Percentiles rank a stretch among this genome's conserved stretches.
Evolutionary conservation across 805 yeast genomes (phyloP).

Genomic region (Ogataea pilisensis): DNA sequence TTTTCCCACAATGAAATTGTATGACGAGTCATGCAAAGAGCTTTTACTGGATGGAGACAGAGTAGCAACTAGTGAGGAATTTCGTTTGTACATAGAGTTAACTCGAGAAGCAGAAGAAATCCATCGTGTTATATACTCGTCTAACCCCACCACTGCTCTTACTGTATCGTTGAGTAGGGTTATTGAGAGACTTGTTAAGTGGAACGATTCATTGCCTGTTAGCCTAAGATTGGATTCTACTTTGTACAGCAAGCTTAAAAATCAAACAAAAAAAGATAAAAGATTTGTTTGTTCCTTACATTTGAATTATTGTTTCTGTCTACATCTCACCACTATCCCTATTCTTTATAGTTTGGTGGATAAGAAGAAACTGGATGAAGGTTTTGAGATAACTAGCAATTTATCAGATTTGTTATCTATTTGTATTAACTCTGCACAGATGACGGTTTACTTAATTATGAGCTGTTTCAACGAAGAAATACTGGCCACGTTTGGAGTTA

Average conservation of each 20-base stretch:
- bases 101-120: slow-evolving; percentile 23
- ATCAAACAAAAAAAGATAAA: slow-evolving; percentile 13
- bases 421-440: slow-evolving; percentile 26
- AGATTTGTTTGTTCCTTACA: slow-evolving; percentile 24
- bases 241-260: too few species aligned
- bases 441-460: slow-evolving; percentile 16
- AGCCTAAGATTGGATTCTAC: slow-evolving; percentile 10
- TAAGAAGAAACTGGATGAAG: slow-evolving; percentile 8
- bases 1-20: slow-evolving; percentile 16
- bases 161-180: slow-evolving; percentile 15
- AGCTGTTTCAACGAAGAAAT: slow-evolving; percentile 19
- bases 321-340: slow-evolving; percentile 28
- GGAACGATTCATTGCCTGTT: slow-evolving; percentile 23
- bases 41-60: too few species aligned
- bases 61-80: too few species aligned
- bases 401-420: slow-evolving; percentile 21
- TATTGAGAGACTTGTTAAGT: slow-evolving; percentile 20
- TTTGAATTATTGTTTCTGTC: slow-evolving; percentile 25
- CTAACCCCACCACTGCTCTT: slow-evolving; percentile 10
- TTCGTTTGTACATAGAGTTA: slow-evolving; percentile 18
- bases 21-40: too few species aligned
- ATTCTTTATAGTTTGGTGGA: slow-evolving; percentile 23
- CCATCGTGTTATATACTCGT: slow-evolving; percentile 18
- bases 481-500: slow-evolving; percentile 25
- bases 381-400: slow-evolving; percentile 12